Base-by-base conservation (phyloP, 345 rosid genomes). In the Boechera divaricarpa region DNA sequence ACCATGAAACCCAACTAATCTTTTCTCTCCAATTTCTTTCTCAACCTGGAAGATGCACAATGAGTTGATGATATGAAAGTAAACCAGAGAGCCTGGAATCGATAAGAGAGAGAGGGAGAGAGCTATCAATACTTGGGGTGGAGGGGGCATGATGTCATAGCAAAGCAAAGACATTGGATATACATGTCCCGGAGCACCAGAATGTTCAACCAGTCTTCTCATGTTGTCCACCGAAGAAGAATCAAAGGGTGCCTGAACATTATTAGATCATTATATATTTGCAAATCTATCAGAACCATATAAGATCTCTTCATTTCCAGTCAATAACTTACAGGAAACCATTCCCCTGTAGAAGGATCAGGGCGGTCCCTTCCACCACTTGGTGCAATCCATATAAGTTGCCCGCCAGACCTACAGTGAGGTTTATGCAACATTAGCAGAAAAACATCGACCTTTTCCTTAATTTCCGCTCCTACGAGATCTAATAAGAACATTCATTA, bases 321-420 rank as follows among this genome's bases (percentile, higher is more conserved):
- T 15, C 10, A 70, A 13, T 71, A 67, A 85, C 97, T 85, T 82
- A 95, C 98, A 32, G 98, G 98, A 84, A 59, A 69, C 92, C 96
- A 92, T 79, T 90, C 96, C 80, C 82, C 87, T 18, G 98, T 88
- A 44, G 64, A 72, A 73, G 91, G 87, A 88, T 95, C 86, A 15
- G 98, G 99, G 15, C 98, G 98, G 81, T 95, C 99, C 73, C 98
- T 89, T 66, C 99, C 99, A 73, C 99, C 99, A 62, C 98, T 95
- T 67, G 99, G 98, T 45, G 99, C 91, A 76, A 95, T 92, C 99
- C 99, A 95, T 58, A 95, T 80, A 68, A 92, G 56, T 66, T 86
- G 87, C 32, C 97, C 89, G 33, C 98, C 99, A 78, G 86, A 86
- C 92, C 97, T 94, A 80, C 42, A 63, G 28, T 16, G 51, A 45